Conservation (phyloP, 768 basidiomycete species). For the Rhizopogon roseolus region DNA sequence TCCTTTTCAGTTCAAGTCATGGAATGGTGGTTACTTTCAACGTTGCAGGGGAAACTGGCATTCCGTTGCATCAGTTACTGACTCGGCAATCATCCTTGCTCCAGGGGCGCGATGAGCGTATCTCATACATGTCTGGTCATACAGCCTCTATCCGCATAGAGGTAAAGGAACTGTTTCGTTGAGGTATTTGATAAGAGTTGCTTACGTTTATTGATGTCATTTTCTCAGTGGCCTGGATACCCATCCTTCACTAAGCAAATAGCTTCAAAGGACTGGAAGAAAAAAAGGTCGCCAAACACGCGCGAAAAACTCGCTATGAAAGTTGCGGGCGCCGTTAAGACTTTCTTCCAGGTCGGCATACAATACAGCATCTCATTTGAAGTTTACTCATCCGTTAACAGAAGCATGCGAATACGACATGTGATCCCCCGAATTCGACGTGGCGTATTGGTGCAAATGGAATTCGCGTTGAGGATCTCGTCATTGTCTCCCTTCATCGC, state of each 20-base stretch:
- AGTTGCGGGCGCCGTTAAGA: slow-evolving; percentile 63
- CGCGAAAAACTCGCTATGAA: slow-evolving; percentile 70
- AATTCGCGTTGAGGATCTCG: slow-evolving; percentile 21
- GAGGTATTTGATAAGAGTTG: neutral
- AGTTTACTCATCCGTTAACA: slow-evolving; percentile 10
- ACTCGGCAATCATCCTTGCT: slow-evolving; percentile 51
- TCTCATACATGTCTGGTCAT: slow-evolving; percentile 59
- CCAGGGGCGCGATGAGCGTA: slow-evolving; percentile 48
- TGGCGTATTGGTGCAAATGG: slow-evolving; percentile 23
- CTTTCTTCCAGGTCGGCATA: slow-evolving; percentile 52
- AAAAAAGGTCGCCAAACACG: slow-evolving; percentile 68
- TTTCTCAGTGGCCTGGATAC: slow-evolving; percentile 72
- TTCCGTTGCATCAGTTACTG: slow-evolving; percentile 58
- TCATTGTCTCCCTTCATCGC: slow-evolving; percentile 71
- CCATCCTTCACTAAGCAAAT: slow-evolving; percentile 70
- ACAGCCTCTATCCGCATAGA: slow-evolving; percentile 73
- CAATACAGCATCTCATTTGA: too few species aligned
- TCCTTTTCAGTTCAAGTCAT: slow-evolving; percentile 17
- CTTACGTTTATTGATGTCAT: slow-evolving; percentile 6
- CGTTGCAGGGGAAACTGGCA: slow-evolving; percentile 51
- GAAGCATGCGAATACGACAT: slow-evolving; percentile 9
- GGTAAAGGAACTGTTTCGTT: slow-evolving; percentile 30
- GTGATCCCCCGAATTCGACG: slow-evolving; percentile 5
- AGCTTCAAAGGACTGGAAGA: slow-evolving; percentile 71
- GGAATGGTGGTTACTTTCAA: slow-evolving; percentile 58